Conservation (phyloP, 257 asterid genomes). For the Gynochthodes officinalis region DNA sequence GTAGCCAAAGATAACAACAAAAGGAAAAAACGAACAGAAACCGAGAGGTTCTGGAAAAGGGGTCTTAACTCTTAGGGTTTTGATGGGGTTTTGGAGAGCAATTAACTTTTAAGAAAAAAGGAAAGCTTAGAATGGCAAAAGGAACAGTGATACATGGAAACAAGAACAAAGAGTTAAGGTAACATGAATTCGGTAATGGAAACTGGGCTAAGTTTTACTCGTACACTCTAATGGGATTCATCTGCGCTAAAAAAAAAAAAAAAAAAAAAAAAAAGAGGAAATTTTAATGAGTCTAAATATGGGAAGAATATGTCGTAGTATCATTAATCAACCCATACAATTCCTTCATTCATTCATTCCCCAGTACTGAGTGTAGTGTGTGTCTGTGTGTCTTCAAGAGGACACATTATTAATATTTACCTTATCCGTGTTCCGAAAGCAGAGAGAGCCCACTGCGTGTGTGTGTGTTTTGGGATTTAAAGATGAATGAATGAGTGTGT, state of each 20-base stretch:
- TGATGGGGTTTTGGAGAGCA: background rate
- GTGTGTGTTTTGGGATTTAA: constrained; percentile 1
- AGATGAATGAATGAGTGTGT: constrained; percentile 3
- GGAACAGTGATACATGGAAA: background rate
- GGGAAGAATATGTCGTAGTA: background rate
- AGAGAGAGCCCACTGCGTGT: background rate
- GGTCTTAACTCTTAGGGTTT: background rate
- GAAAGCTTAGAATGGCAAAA: background rate
- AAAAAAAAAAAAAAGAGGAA: too few relatives aligned
- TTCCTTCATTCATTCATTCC: background rate
- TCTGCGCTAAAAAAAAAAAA: background rate
- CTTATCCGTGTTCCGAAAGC: background rate
- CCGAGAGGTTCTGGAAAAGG: background rate
- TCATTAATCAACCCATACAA: background rate
- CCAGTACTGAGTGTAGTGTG: background rate
- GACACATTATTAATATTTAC: too few relatives aligned
- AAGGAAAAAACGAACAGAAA: background rate
- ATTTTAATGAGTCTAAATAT: background rate
- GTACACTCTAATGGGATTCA: background rate
- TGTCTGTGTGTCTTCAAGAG: background rate
- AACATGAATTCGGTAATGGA: background rate
- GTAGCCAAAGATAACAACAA: background rate
- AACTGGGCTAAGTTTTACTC: background rate
- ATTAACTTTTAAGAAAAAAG: background rate
- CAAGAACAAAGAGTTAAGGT: background rate